Conservation (phyloP, 441 rosid species). For the Brassica balearica region DNA sequence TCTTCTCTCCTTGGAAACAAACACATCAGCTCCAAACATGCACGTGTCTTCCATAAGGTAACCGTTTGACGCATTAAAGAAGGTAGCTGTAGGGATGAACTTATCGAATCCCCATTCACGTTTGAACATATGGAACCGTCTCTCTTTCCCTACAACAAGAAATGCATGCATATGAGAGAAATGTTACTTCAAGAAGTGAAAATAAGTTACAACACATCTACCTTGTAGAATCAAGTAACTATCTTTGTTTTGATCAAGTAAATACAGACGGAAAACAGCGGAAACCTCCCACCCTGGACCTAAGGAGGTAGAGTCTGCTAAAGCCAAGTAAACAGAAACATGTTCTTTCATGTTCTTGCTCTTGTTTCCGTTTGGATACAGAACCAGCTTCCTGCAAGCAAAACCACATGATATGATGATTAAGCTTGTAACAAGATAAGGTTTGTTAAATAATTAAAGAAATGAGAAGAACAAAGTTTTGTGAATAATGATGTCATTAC, state of each 20-base stretch:
- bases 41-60: slow-evolving; percentile 51
- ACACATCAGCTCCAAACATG: slow-evolving; percentile 71
- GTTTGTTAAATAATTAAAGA: neutral
- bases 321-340: slow-evolving; percentile 60
- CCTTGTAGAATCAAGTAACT: slow-evolving; percentile 61
- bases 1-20: slow-evolving; percentile 60
- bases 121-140: slow-evolving; percentile 43
- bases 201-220: slow-evolving; percentile 10
- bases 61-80: slow-evolving; percentile 40
- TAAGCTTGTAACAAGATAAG: neutral
- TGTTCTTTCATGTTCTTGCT: slow-evolving; percentile 60
- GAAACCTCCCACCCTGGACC: slow-evolving; percentile 59
- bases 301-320: slow-evolving; percentile 52
- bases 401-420: neutral
- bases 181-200: neutral
- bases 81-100: slow-evolving; percentile 32
- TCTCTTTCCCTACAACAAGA: slow-evolving; percentile 36
- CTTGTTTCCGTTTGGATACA: slow-evolving; percentile 70
- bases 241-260: slow-evolving; percentile 67
- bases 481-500: slow-evolving; percentile 49
- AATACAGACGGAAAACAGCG: slow-evolving; percentile 57
- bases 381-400: slow-evolving; percentile 62
- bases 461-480: slow-evolving; percentile 1
- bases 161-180: slow-evolving; percentile 18
- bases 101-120: slow-evolving; percentile 45